Percentiles rank a stretch among this genome's conserved stretches.
These are phyloP conservation scores for Microstegium vimineum DNA, from an alignment of 176 grass and related monocot species.

Conservation along the genomic window DNA sequence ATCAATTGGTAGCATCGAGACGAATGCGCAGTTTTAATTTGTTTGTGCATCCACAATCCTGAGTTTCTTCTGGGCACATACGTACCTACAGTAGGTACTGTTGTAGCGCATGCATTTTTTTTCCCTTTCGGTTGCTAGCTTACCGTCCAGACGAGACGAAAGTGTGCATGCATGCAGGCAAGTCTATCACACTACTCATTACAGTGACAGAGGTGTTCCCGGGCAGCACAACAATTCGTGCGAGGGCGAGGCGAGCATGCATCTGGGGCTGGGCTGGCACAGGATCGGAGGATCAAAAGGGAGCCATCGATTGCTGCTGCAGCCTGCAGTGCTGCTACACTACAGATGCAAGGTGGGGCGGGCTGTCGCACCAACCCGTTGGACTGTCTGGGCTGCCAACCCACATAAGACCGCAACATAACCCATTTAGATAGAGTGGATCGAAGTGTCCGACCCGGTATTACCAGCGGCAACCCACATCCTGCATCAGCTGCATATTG, in stretches of 20 bases:
- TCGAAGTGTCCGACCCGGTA: too few relatives aligned
- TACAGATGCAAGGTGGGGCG: too few relatives aligned
- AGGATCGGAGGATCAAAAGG: neutral
- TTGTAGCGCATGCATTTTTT: too few relatives aligned
- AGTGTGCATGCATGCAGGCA: neutral
- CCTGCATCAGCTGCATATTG: too few relatives aligned
- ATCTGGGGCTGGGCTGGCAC: too few relatives aligned
- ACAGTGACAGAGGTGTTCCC: neutral
- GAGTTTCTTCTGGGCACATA: neutral
- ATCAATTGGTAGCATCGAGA: neutral
- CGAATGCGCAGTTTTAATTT: neutral
- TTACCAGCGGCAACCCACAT: too few relatives aligned
- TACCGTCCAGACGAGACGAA: neutral
- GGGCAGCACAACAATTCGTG: constrained; percentile 17
- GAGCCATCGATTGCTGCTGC: constrained; percentile 10
- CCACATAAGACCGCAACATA: too few relatives aligned
- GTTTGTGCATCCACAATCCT: neutral
- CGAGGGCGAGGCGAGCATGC: neutral
- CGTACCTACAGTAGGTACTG: neutral
- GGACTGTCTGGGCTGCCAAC: too few relatives aligned
- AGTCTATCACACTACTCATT: neutral
- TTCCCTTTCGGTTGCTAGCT: neutral
- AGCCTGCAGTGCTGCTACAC: too few relatives aligned
- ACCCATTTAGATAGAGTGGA: too few relatives aligned
- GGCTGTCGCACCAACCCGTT: too few relatives aligned